Base-by-base conservation (phyloP, 495 filamentous ascomycete genomes). In the Rostrohypoxylon terebratum region DNA sequence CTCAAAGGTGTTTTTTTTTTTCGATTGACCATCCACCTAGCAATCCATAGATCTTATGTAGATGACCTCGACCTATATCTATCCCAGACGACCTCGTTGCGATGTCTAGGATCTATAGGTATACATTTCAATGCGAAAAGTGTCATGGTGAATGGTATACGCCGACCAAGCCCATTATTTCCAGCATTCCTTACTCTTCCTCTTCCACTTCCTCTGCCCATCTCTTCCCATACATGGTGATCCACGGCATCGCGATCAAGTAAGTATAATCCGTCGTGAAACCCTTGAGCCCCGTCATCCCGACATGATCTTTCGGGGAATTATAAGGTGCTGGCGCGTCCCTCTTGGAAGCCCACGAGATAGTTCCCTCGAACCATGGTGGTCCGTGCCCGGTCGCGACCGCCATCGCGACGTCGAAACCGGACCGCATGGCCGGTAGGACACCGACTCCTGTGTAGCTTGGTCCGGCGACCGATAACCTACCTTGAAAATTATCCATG, bases 391-490 rank as follows among this genome's bases (percentile, higher is more conserved):
- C 66, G 31, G 45, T 50, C n/a, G 77, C 73, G 4, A 82, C 60
- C 34, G 73, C 73, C 57, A 62, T 59, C 5, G 77, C 79, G 13
- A 79, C 59, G 42, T 85, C 82, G 51, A 72, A 70, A 45, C 68
- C 84, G 8, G 81, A 80, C 16, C 83, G 78, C 74, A 86, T 75
- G 20, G 78, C 72, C 4, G 70, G 63, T 36, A 81, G 55, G 7
- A 84, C 81, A 31, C 84, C 84, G 44, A 82, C 68, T 3, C 42
- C 47, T 44, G 78, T 80, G 81, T 94, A 97, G 80, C 91, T 94
- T 61, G 85, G 90, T 5, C 96, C 96, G 0, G 92, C 93, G 11
- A 98, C 90, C 31, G 86, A 83, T 16, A 99, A 80, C 34, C 84
- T 84, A 8, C 90, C 1, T 84, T 66, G 75, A 92, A 98, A 10